Evolutionary conservation across 148 eudicot genomes (phyloP), one percentile per base, ranked within the genome.

Genomic region (Rhododendron henanense): DNA sequence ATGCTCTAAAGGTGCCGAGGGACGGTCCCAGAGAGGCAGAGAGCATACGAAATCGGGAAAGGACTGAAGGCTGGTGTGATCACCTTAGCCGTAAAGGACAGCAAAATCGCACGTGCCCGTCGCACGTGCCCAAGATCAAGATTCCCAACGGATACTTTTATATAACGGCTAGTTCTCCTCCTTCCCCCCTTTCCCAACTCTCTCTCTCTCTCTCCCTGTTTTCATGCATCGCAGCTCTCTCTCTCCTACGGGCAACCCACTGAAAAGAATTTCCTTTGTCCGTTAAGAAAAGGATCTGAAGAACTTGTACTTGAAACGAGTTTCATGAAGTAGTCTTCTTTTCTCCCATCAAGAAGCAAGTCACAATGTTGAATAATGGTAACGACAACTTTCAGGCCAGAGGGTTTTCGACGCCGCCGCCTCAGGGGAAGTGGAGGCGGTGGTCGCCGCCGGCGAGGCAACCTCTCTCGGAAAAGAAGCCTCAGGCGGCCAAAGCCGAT

Each of bases 341-440:
- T 47, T 28, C 25, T 78, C 55, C 55, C 6, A 47, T 48, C 13
- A 45, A 45, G 82, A 31, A 3, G 31, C 48, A 5, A 2, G 3
- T 35, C 71, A 50, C 48, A 23, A 87, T 87, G 88, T 84, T 35
- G 86, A 37, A 69, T 4, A n/a, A 8, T 3, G 31, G 75, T 25
- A 55, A 81, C 41, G 59, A 47, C 15, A 50, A 81, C 81, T 84
- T 76, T 73, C 87, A 85, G 51, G 84, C 91, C 71, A 92, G 90
- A 73, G 90, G 90, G 9, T 92, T 91, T 83, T 89, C 78, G 59
- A 93, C 95, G 37, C 94, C 98, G 3, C 96, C 96, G 21, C 23
- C 21, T 41, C 45, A 41, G 23, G 21, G 21, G 21, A 55, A 18
- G 61, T 55, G 61, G 61, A 16, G 61, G 18, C 61, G 61, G 61